Conservation (phyloP, 129 eudicot genomes). For the Oenanthe sinensis region DNA sequence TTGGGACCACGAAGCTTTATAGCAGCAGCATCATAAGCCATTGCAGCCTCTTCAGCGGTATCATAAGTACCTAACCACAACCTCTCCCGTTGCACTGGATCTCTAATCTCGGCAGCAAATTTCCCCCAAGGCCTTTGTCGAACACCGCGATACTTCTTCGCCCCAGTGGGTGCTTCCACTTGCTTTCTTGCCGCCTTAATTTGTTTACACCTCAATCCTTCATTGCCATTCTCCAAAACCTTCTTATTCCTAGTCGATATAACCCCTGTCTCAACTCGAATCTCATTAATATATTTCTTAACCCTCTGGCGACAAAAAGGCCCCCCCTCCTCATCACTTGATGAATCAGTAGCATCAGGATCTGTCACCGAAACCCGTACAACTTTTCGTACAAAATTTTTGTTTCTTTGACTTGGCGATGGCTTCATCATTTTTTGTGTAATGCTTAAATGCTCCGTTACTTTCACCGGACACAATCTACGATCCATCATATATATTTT, state of each 20-base stretch:
- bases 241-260: slow-evolving; percentile 5
- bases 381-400: slow-evolving; percentile 9
- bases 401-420: background rate
- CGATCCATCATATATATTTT: slow-evolving; percentile 32
- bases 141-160: slow-evolving; percentile 70
- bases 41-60: slow-evolving; percentile 90
- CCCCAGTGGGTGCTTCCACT: slow-evolving; percentile 9
- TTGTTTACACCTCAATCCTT: background rate
- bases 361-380: slow-evolving; percentile 62
- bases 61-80: slow-evolving; percentile 89
- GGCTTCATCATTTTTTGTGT: slow-evolving; percentile 35
- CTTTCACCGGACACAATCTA: slow-evolving; percentile 54
- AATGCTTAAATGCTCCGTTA: slow-evolving; percentile 54
- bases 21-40: slow-evolving; percentile 93
- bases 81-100: slow-evolving; percentile 52
- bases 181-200: slow-evolving; percentile 24
- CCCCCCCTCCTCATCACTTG: slow-evolving; percentile 61
- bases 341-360: slow-evolving; percentile 89
- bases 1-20: slow-evolving; percentile 80
- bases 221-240: slow-evolving; percentile 12
- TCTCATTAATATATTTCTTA: slow-evolving; percentile 47
- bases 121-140: slow-evolving; percentile 95
- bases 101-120: slow-evolving; percentile 93
- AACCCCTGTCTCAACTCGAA: slow-evolving; percentile 30
- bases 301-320: slow-evolving; percentile 49